Evolutionary conservation across 495 filamentous ascomycete genomes (phyloP).

Genomic region (Pyrenopolyporus hunteri): DNA sequence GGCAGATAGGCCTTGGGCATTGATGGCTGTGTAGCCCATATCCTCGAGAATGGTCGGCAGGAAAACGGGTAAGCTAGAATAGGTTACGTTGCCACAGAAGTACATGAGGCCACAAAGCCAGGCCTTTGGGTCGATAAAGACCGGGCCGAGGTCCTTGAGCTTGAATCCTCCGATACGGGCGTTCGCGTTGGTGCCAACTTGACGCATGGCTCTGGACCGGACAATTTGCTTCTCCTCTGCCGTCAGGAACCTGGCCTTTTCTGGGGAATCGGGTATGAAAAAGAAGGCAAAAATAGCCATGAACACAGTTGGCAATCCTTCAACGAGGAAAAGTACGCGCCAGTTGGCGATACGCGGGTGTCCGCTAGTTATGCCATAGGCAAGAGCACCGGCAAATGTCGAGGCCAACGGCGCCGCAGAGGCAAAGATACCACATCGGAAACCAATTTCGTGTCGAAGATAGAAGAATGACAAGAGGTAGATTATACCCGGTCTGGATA

Average conservation of each 20-base stretch:
- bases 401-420: constrained; percentile 76
- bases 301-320: constrained; percentile 71
- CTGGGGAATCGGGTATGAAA: constrained; percentile 70
- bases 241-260: constrained; percentile 69
- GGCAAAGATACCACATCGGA: constrained; percentile 74
- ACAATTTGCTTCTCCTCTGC: constrained; percentile 73
- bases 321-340: constrained; percentile 78
- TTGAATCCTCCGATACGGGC: constrained; percentile 55
- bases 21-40: constrained; percentile 74
- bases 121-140: constrained; percentile 64
- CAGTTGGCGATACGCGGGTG: constrained; percentile 70
- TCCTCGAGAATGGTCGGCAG: constrained; percentile 77
- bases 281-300: constrained; percentile 68
- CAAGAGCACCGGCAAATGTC: constrained; percentile 77
- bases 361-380: constrained; percentile 77
- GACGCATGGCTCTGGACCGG: constrained; percentile 61
- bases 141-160: constrained; percentile 62
- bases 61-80: constrained; percentile 79
- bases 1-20: constrained; percentile 77
- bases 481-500: constrained; percentile 63
- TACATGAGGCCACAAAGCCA: constrained; percentile 46
- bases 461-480: constrained; percentile 83
- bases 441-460: constrained; percentile 71
- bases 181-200: constrained; percentile 59
- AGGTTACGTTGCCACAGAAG: constrained; percentile 61